Evolutionary conservation across 176 grass and related monocot species (phyloP).

Genomic region (Typha latifolia): DNA sequence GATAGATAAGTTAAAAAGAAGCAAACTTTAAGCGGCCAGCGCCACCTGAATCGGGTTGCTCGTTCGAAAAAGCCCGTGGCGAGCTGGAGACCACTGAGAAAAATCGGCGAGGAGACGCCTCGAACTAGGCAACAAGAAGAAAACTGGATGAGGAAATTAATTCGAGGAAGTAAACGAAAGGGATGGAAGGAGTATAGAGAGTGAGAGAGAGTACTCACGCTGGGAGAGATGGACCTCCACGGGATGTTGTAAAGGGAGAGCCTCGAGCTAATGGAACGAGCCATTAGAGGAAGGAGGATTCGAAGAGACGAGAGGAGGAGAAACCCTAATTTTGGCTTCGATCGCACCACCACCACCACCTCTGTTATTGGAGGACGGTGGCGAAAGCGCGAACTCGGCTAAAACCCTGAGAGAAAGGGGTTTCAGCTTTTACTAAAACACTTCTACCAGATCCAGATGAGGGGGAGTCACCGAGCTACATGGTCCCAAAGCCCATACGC

Average conservation of each 20-base stretch:
- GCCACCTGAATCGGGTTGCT: conserved; percentile 25
- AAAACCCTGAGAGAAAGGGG: too few species aligned
- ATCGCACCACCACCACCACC: background rate
- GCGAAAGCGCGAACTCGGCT: too few species aligned
- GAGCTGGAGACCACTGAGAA: conserved; percentile 10
- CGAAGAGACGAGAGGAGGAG: background rate
- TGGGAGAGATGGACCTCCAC: conserved; percentile 7
- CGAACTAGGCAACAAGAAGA: conserved; percentile 23
- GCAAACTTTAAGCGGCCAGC: background rate
- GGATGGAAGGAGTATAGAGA: too few species aligned
- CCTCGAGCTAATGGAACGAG: conserved; percentile 35
- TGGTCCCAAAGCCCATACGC: too few species aligned
- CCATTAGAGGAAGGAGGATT: conserved; percentile 23
- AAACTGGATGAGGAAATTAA: conserved; percentile 7
- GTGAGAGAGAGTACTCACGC: conserved; percentile 18
- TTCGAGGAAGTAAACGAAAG: background rate
- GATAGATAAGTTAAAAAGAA: background rate
- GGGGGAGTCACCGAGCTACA: too few species aligned
- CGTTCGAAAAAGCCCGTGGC: conserved; percentile 12
- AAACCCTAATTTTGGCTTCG: conserved; percentile 22
- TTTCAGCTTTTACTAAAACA: too few species aligned
- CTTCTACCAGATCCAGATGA: too few species aligned
- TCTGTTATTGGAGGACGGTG: too few species aligned
- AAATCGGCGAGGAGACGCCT: conserved; percentile 36
- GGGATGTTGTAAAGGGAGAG: conserved; percentile 23